Base-by-base conservation (phyloP, 2,329 filamentous ascomycete genomes). In the Trichoderma atrobrunneum region DNA sequence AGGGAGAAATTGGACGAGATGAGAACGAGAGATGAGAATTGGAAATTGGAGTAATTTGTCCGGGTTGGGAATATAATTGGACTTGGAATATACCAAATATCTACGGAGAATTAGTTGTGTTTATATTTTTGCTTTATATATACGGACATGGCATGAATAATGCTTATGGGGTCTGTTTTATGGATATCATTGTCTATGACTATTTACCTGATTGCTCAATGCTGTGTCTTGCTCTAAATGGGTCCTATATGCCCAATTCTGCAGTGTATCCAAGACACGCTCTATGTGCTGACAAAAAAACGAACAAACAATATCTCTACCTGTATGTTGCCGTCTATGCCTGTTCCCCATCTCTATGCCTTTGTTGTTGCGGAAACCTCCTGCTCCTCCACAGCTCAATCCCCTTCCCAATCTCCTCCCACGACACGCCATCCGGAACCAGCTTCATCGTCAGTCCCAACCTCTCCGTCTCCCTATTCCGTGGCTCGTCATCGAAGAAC, bases 401-500 rank as follows among this genome's bases (percentile, higher is more conserved):
- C 0, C 95, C 95, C 72, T 86, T 87, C 81, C 97, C 94, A 24
- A 98, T 84, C 84, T 96, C 94, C 0, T 85, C 85, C 82, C 89
- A 91, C 2, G 88, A 91, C 69, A 97, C 89, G 0, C 95, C 95
- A 79, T 97, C 91, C 71, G 88, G 84, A 0, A 98, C 91, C 64
- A 98, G 83, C 78, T 90, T 90, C 89, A 98, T 97, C 0, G 92
- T 93, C 3, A 97, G 92, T 0, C 95, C 95, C 64, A 98, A 78
- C 30, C 79, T 84, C 83, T 91, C 89, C 1, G 97, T 95, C 79
- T 98, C 94, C 72, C 89, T 86, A 79, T 98, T 98, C 73, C 95
- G 84, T 67, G 87, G 86, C 87, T 98, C 95, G 77, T 98, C 95
- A 77, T 98, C 95, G 76, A 98, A 98, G 81, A 98, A 98, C 39